phyloP scores from a whole-genome alignment of 1,284 basidiomycete genomes.

The Ceratobasidium sp. region DNA sequence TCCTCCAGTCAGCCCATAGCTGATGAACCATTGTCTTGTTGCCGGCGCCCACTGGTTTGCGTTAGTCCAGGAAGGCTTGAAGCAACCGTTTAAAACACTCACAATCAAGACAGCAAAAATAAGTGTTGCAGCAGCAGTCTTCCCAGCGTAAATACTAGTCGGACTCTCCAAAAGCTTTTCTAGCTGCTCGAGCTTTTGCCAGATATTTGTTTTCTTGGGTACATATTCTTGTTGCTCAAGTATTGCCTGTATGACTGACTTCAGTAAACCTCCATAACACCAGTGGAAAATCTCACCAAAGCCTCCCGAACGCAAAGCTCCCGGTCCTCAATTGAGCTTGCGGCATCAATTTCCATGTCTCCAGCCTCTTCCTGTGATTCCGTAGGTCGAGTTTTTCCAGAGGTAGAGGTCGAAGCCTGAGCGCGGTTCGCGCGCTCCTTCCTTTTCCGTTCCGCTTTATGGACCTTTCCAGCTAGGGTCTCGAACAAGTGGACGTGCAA shows the following conservation, averaged over 20 bases:
- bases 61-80: neutral
- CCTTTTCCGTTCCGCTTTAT: slow-evolving; percentile 24
- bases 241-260: slow-evolving; percentile 17
- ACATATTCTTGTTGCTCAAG: slow-evolving; percentile 40
- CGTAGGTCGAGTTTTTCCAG: neutral
- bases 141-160: slow-evolving; percentile 47
- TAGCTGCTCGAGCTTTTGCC: slow-evolving; percentile 43
- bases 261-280: neutral
- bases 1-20: slow-evolving; percentile 47
- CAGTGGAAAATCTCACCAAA: slow-evolving; percentile 34
- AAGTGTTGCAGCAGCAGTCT: slow-evolving; percentile 46
- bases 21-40: slow-evolving; percentile 47
- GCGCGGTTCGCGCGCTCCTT: slow-evolving; percentile 8
- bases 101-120: slow-evolving; percentile 46
- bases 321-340: slow-evolving; percentile 29
- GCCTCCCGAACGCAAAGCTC: slow-evolving; percentile 47
- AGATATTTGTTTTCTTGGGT: slow-evolving; percentile 42
- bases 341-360: slow-evolving; percentile 5
- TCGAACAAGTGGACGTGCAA: slow-evolving; percentile 50
- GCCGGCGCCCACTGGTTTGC: slow-evolving; percentile 41
- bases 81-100: neutral
- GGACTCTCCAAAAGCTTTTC: slow-evolving; percentile 45
- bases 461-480: slow-evolving; percentile 39
- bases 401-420: neutral
- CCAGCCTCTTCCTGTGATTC: slow-evolving; percentile 9